These are phyloP conservation scores for Apiotrichum brassicae DNA, from an alignment of 1,284 basidiomycete genomes.

Conservation along the genomic window DNA sequence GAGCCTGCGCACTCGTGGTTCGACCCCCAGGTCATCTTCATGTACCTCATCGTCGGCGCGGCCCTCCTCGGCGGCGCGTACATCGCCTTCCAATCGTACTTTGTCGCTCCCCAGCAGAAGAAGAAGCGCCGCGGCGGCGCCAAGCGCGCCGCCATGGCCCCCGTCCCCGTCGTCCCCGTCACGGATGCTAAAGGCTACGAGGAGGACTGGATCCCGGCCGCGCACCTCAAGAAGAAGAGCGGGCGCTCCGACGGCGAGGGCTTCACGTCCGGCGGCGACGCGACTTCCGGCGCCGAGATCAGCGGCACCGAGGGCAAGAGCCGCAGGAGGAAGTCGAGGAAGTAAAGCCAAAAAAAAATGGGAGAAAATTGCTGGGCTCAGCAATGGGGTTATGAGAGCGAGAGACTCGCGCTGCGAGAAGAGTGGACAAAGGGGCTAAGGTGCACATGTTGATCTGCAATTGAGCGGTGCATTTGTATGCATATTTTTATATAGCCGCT, in stretches of 20 bases:
- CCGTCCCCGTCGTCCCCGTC: conserved; percentile 40
- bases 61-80: conserved; percentile 63
- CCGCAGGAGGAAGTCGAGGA: conserved; percentile 24
- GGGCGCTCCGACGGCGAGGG: conserved; percentile 28
- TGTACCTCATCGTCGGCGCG: conserved; percentile 65
- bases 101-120: conserved; percentile 48
- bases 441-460: too few relatives aligned
- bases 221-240: conserved; percentile 65
- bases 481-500: conserved; percentile 1
- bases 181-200: conserved; percentile 67
- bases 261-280: conserved; percentile 29
- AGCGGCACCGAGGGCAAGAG: conserved; percentile 33
- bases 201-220: conserved; percentile 87
- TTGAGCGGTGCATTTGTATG: conserved; percentile 12
- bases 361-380: not conserved
- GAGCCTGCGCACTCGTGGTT: conserved; percentile 73
- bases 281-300: conserved; percentile 38
- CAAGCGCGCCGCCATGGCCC: conserved; percentile 28
- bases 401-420: too few relatives aligned
- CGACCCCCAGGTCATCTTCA: conserved; percentile 69
- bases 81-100: conserved; percentile 60
- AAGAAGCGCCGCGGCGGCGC: conserved; percentile 44
- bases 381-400: too few relatives aligned
- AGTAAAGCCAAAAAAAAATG: conserved; percentile 3
- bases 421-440: too few relatives aligned